A percentile compares a stretch with the other conserved stretches of the same genome.
These are phyloP conservation scores for Calonectria pauciramosa DNA, from an alignment of 2,329 filamentous ascomycete genomes.

Conservation along the genomic window DNA sequence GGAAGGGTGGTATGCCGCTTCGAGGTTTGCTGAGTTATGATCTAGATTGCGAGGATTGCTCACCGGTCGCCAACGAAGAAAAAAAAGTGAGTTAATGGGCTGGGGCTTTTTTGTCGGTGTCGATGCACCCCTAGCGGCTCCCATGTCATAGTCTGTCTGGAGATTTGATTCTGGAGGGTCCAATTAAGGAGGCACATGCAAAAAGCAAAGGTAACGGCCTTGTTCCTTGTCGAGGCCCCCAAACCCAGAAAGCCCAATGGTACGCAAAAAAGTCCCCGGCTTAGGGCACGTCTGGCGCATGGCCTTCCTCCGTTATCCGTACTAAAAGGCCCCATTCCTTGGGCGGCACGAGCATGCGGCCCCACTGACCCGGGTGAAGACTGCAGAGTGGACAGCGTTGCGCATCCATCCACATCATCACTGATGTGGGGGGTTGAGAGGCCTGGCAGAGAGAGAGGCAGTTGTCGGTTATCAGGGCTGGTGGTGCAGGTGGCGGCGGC, in stretches of 20 bases:
- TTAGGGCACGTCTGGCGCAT: slow-evolving; percentile 28
- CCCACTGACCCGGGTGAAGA: slow-evolving; percentile 26
- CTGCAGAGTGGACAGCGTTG: slow-evolving; percentile 17
- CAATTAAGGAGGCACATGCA: slow-evolving; percentile 36
- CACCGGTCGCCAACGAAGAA: not conserved
- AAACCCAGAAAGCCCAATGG: slow-evolving; percentile 25
- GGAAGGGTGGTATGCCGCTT: not conserved
- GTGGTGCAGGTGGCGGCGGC: slow-evolving; percentile 20
- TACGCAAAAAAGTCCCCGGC: slow-evolving; percentile 30
- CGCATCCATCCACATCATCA: slow-evolving; percentile 16
- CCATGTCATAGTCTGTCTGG: slow-evolving; percentile 22
- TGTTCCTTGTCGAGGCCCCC: slow-evolving; percentile 33
- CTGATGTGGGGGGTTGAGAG: slow-evolving; percentile 33
- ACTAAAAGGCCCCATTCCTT: slow-evolving; percentile 33
- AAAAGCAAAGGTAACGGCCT: slow-evolving; percentile 39
- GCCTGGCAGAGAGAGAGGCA: slow-evolving; percentile 13
- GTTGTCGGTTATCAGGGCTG: slow-evolving; percentile 11
- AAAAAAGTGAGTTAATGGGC: not conserved
- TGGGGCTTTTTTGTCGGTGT: slow-evolving; percentile 7
- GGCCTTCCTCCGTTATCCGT: slow-evolving; percentile 30
- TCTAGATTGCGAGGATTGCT: not conserved
- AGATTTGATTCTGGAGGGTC: slow-evolving; percentile 34
- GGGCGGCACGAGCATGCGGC: slow-evolving; percentile 34
- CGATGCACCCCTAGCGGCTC: not conserved
- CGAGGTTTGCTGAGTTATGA: not conserved